A percentile compares a stretch with the other conserved stretches of the same genome.
These are phyloP conservation scores for Brassica nigra DNA, from an alignment of 345 rosid genomes.

Conservation along the genomic window DNA sequence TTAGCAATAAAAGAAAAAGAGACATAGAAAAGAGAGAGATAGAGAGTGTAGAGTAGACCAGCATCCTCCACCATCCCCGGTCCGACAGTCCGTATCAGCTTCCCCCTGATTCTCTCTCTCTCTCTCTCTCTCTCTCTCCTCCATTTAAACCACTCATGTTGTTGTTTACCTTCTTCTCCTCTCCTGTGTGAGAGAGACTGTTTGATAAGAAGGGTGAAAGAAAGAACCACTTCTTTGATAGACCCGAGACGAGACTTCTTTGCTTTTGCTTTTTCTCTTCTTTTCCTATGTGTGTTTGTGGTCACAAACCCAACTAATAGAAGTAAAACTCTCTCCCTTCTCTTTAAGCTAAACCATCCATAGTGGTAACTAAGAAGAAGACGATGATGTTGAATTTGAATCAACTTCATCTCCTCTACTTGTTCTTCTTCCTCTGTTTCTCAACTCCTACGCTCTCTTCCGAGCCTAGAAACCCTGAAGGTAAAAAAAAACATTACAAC, in stretches of 20 bases:
- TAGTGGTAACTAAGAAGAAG: conserved; percentile 6
- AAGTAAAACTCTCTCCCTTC: conserved; percentile 31
- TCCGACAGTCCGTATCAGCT: conserved; percentile 43
- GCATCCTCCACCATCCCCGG: conserved; percentile 39
- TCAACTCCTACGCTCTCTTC: conserved; percentile 49
- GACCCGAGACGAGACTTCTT: conserved; percentile 23
- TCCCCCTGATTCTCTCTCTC: conserved; percentile 37
- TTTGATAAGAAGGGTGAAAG: conserved; percentile 9
- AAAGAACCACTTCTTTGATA: conserved; percentile 19
- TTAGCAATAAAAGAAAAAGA: conserved; percentile 3
- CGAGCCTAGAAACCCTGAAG: conserved; percentile 91
- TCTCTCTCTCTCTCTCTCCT: conserved; percentile 1
- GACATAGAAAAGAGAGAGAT: neutral
- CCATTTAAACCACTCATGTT: conserved; percentile 26
- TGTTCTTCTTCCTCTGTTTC: conserved; percentile 35
- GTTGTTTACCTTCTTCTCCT: neutral
- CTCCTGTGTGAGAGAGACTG: conserved; percentile 25
- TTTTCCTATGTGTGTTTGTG: conserved; percentile 37
- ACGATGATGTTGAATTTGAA: neutral
- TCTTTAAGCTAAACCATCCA: conserved; percentile 23
- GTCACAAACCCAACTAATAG: conserved; percentile 13
- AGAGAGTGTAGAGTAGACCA: conserved; percentile 22
- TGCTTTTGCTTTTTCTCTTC: conserved; percentile 42
- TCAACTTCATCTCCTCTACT: conserved; percentile 36
- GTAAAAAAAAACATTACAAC: conserved; percentile 37